Evolutionary conservation across 176 grass and related monocot genomes (phyloP).

Genomic region (Areca catechu): DNA sequence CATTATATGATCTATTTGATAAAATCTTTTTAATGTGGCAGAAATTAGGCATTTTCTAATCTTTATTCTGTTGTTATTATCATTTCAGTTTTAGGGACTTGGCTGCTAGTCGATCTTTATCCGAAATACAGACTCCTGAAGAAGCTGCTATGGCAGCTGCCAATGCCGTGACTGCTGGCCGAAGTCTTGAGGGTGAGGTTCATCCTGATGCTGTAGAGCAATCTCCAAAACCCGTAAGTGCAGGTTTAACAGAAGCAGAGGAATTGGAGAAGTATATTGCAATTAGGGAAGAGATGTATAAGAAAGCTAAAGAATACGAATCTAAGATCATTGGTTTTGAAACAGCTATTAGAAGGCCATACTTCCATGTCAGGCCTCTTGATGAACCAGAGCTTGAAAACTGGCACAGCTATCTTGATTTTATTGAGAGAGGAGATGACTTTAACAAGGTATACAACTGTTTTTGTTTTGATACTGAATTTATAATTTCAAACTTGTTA

Average conservation of each 20-base stretch:
- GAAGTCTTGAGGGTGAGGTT: slow-evolving; percentile 28
- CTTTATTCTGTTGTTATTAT: neutral
- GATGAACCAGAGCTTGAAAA: slow-evolving; percentile 98
- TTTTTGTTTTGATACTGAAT: slow-evolving; percentile 13
- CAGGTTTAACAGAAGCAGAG: slow-evolving; percentile 53
- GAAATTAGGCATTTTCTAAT: neutral
- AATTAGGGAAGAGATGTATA: slow-evolving; percentile 92
- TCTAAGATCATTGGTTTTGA: slow-evolving; percentile 88
- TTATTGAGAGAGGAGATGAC: slow-evolving; percentile 89
- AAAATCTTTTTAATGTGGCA: too few species aligned
- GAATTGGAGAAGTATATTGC: slow-evolving; percentile 73
- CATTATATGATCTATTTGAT: too few species aligned
- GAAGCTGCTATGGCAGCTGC: slow-evolving; percentile 41
- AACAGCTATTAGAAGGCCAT: slow-evolving; percentile 95
- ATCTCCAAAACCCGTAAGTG: slow-evolving; percentile 37
- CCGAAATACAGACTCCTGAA: slow-evolving; percentile 64
- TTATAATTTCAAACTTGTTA: slow-evolving; percentile 33
- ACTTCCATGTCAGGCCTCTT: slow-evolving; percentile 97
- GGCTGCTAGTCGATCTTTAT: slow-evolving; percentile 43
- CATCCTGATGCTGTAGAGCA: slow-evolving; percentile 42
- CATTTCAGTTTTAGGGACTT: slow-evolving; percentile 76
- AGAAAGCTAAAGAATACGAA: slow-evolving; percentile 95
- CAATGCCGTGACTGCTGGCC: slow-evolving; percentile 28
- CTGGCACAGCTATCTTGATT: slow-evolving; percentile 97
- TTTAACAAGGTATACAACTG: slow-evolving; percentile 78